phyloP scores from a whole-genome alignment of 108 stramenopile species.

The Skeletonema tropicum region DNA sequence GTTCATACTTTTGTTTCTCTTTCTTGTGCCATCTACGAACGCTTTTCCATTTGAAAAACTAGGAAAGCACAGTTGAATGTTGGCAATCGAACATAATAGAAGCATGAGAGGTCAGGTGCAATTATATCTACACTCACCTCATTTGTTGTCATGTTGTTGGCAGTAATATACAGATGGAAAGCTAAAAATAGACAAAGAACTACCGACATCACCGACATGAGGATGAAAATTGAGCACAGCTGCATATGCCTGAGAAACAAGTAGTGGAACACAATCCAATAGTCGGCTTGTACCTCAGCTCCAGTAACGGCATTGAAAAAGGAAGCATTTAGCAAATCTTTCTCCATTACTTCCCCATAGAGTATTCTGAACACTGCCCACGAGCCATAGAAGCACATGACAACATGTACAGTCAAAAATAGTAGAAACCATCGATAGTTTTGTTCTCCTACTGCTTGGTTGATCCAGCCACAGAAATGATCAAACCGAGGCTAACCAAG shows the following conservation, averaged over 20 bases:
- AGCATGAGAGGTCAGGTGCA: no score
- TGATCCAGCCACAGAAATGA: conserved; percentile 91
- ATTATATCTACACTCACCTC: conserved; percentile 29
- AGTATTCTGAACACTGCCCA: conserved; percentile 29
- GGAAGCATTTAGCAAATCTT: conserved; percentile 63
- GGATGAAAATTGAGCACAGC: conserved; percentile 34
- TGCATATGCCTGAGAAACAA: conserved; percentile 52
- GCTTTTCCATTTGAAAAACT: conserved; percentile 82
- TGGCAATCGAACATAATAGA: no score
- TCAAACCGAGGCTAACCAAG: conserved; percentile 67
- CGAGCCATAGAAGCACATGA: conserved; percentile 82
- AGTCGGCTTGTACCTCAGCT: conserved; percentile 56
- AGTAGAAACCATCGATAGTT: conserved; percentile 90
- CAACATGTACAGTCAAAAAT: conserved; percentile 76
- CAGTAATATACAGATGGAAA: conserved; percentile 61
- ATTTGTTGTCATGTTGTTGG: conserved; percentile 83
- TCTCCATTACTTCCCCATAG: conserved; percentile 45
- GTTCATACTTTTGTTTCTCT: conserved; percentile 55
- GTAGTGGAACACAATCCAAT: conserved; percentile 64
- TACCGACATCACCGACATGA: conserved; percentile 70
- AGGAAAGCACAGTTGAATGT: neutral
- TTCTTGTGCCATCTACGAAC: conserved; percentile 72
- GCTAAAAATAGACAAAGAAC: conserved; percentile 61
- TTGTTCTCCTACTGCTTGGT: conserved; percentile 87
- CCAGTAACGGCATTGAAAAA: conserved; percentile 78